A percentile compares a stretch with the other conserved stretches of the same genome.
phyloP scores from a whole-genome alignment of 208 protist species.

The Wallacemonas sp. region DNA sequence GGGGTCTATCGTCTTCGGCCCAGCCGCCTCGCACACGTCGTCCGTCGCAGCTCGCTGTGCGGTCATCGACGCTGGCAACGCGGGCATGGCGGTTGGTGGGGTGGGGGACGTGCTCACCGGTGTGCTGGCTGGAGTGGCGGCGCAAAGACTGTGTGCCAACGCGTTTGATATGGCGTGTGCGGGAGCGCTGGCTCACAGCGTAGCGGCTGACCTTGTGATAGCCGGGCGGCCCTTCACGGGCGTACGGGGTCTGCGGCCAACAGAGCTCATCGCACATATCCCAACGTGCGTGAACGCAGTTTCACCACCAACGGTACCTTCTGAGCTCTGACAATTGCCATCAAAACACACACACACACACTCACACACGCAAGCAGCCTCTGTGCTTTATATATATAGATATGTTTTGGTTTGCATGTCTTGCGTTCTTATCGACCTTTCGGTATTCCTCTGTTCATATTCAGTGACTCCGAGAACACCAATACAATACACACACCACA shows the following conservation, averaged over 20 bases:
- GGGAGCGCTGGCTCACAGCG: constrained; percentile 52
- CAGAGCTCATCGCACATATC: constrained; percentile 53
- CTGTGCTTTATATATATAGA: no score
- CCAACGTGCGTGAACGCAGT: constrained; percentile 51
- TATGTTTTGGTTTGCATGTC: no score
- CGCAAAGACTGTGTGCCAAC: constrained; percentile 22
- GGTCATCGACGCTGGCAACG: constrained; percentile 80
- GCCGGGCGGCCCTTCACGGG: constrained; percentile 25
- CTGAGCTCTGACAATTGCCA: neutral
- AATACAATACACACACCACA: neutral
- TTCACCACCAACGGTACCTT: neutral
- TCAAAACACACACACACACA: no score
- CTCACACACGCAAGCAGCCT: no score
- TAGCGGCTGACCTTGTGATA: constrained; percentile 69
- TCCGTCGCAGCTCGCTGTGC: constrained; percentile 74
- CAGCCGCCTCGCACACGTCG: constrained; percentile 18
- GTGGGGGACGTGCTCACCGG: constrained; percentile 87
- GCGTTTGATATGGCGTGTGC: constrained; percentile 51
- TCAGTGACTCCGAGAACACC: neutral
- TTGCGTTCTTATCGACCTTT: no score
- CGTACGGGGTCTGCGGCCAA: constrained; percentile 63
- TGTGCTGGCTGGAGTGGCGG: constrained; percentile 51
- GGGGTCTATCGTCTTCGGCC: constrained; percentile 50
- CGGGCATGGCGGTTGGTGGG: constrained; percentile 83
- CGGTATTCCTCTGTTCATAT: no score